phyloP scores from a whole-genome alignment of 192 early-diverging fungal genomes.

The Podila epigama region DNA sequence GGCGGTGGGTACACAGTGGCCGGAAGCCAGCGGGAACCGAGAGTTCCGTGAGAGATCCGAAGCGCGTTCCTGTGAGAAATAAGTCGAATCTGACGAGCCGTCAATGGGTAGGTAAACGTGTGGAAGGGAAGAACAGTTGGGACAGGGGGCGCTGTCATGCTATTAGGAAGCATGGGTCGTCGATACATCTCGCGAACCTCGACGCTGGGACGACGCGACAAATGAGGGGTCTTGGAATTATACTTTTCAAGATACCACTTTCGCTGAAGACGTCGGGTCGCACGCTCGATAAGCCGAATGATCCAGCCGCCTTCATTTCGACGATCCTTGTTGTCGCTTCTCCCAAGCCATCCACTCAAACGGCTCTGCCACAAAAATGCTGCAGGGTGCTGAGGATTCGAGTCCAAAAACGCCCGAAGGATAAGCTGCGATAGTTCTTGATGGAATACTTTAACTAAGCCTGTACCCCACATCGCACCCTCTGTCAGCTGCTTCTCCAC shows the following conservation, averaged over 20 bases:
- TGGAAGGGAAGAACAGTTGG: slow-evolving; percentile 94
- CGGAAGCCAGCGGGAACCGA: slow-evolving; percentile 59
- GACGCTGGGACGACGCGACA: slow-evolving; percentile 14
- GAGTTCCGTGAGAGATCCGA: slow-evolving; percentile 75
- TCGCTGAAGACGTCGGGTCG: slow-evolving; percentile 66
- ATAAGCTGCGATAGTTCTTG: slow-evolving; percentile 30
- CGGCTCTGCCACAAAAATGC: slow-evolving; percentile 21
- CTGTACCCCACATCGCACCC: slow-evolving; percentile 63
- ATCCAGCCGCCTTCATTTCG: slow-evolving; percentile 80
- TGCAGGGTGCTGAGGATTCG: slow-evolving; percentile 18
- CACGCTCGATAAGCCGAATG: slow-evolving; percentile 68
- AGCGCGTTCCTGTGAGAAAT: slow-evolving; percentile 88
- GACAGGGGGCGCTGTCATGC: slow-evolving; percentile 66
- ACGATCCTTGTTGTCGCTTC: slow-evolving; percentile 30
- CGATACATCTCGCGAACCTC: slow-evolving; percentile 16
- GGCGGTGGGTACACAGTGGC: slow-evolving; percentile 78
- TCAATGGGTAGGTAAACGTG: slow-evolving; percentile 93
- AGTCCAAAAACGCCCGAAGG: slow-evolving; percentile 24
- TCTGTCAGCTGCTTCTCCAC: slow-evolving; percentile 81
- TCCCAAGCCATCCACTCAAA: slow-evolving; percentile 14
- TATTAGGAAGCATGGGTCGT: slow-evolving; percentile 38
- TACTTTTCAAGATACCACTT: slow-evolving; percentile 68
- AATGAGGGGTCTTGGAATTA: slow-evolving; percentile 8
- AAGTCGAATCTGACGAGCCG: slow-evolving; percentile 82
- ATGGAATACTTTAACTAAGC: slow-evolving; percentile 56